A percentile compares a stretch with the other conserved stretches of the same genome.
Evolutionary conservation across 169 alveolate genomes (phyloP).

Genomic region (Cryptosporidium baileyi): DNA sequence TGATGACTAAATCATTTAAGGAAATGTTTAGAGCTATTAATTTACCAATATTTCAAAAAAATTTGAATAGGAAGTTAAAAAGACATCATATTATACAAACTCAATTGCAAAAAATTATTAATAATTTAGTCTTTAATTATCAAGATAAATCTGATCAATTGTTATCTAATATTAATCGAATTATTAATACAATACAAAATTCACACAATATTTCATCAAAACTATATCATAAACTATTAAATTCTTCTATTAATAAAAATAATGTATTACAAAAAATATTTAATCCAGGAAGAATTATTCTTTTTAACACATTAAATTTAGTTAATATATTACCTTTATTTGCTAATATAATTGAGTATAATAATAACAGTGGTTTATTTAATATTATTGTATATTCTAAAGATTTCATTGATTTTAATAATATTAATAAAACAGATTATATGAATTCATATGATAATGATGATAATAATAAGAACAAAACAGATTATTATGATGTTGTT

Average conservation of each 20-base stretch:
- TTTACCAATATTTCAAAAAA: conserved; percentile 77
- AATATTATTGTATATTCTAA: neutral
- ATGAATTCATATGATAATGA: neutral
- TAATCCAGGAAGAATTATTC: conserved; percentile 25
- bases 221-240: neutral
- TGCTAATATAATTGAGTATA: conserved; percentile 7
- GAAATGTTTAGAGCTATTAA: conserved; percentile 82
- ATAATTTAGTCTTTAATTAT: neutral
- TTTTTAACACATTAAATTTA: neutral
- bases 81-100: conserved; percentile 18
- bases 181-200: neutral
- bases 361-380: neutral
- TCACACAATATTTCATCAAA: neutral
- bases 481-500: conserved; percentile 31
- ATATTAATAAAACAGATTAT: neutral
- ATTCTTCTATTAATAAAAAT: conserved; percentile 21
- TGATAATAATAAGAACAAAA: neutral
- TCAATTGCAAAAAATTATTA: neutral
- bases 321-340: neutral
- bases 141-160: neutral
- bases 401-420: neutral
- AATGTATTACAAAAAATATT: conserved; percentile 11
- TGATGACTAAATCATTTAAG: conserved; percentile 85
- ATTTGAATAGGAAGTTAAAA: conserved; percentile 72
- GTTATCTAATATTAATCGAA: neutral